Base-by-base conservation (phyloP, 1,139 yeast species). In the Debaryomyces sp. region DNA sequence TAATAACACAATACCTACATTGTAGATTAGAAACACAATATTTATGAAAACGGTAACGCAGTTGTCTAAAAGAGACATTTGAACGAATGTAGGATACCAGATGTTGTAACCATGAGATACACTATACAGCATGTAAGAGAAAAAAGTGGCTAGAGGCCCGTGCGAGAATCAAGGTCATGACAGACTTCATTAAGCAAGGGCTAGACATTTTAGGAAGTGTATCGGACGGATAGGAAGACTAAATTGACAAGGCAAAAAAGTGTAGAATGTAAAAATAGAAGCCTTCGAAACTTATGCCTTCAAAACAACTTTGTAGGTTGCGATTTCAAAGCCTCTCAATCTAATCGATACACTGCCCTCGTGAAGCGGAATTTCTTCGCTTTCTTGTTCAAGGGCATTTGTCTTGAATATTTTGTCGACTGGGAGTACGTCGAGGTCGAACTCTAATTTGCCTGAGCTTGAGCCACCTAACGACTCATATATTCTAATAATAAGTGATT, bases 381-480 rank as follows among this genome's bases (percentile, higher is more conserved):
- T 13, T 50, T 67, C 70, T 59, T 85, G 87, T 66, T 89, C 97
- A 60, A 91, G 74, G 30, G 88, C 77, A 62, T 89, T 86, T 17
- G 89, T 82, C 63, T 81, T 82, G 58, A 63, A 70, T 7, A 83
- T 89, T 50, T 73, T 68, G 41, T 68, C 71, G 40, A 89, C 67
- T 1, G 74, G 68, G 42, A 73, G 61, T 10, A 59, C 42, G 4
- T 55, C 44, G 3, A 61, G 47, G 46, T 70, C 66, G 35, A 84
- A 67, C 26, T 69, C 63, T 45, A 90, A 63, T 9, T 60, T 66
- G 1, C 89, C 95, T 1, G 85, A 75, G 50, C 70, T 73, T 12
- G 64, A 54, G 29, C 97, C 98, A 7, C 98, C 98, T 45, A 92
- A 74, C 0, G 96, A 73, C 61, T 92, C 98, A 67, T 90, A 92